Evolutionary conservation across 768 basidiomycete species (phyloP).

Genomic region (Suillus discolor): DNA sequence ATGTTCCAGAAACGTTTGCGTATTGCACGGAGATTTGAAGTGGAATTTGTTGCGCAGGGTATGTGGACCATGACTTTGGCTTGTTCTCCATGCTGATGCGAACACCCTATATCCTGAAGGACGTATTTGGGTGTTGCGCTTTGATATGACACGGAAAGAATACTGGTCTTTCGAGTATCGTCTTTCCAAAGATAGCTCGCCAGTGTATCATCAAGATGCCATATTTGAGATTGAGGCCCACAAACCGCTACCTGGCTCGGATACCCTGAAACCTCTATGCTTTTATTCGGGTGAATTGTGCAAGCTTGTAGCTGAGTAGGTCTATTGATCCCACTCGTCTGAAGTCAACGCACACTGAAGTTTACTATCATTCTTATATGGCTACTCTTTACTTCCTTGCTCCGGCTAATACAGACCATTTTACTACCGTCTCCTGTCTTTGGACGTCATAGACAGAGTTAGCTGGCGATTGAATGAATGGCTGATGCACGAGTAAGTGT

Average conservation of each 20-base stretch:
- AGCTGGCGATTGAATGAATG: neutral
- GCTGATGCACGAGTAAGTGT: neutral
- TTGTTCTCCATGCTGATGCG: neutral
- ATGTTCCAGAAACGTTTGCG: constrained; percentile 67
- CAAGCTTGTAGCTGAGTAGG: neutral
- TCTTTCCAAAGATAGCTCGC: neutral
- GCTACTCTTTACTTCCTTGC: neutral
- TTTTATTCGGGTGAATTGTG: neutral
- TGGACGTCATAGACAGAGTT: too few relatives aligned
- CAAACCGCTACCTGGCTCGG: too few relatives aligned
- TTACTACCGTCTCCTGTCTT: too few relatives aligned
- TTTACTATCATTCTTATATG: too few relatives aligned
- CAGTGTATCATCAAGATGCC: neutral
- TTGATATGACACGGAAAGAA: constrained; percentile 16
- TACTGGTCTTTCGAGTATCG: neutral
- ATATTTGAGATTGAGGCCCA: too few relatives aligned
- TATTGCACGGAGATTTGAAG: constrained; percentile 46
- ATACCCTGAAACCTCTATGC: too few relatives aligned
- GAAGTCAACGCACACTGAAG: neutral
- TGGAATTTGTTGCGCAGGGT: constrained; percentile 52
- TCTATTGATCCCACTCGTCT: neutral
- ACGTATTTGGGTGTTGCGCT: neutral
- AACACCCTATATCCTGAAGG: neutral
- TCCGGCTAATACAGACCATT: too few relatives aligned
- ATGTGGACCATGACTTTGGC: too few relatives aligned